A percentile compares a stretch with the other conserved stretches of the same genome.
Conservation (phyloP, 257 asterid species). For the Ajuga chamaepitys region DNA sequence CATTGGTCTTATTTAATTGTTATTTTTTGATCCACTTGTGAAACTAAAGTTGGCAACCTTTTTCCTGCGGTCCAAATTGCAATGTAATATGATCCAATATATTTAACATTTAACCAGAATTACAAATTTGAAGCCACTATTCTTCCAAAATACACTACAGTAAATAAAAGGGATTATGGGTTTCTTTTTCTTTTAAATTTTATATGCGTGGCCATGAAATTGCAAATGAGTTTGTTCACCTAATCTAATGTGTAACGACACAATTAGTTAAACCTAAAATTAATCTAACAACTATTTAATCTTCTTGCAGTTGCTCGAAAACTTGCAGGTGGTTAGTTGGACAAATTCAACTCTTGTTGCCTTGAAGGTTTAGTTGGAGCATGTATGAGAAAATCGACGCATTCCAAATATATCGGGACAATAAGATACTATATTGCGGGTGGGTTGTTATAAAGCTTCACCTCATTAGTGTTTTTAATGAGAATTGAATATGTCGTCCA, state of each 20-base stretch:
- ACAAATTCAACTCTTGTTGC: slow-evolving; percentile 9
- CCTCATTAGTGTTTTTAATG: neutral
- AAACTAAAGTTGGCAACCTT: too few species aligned
- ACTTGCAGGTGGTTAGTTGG: slow-evolving; percentile 38
- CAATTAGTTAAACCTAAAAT: slow-evolving; percentile 24
- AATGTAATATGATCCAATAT: too few species aligned
- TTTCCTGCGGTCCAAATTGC: too few species aligned
- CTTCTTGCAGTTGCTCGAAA: slow-evolving; percentile 22
- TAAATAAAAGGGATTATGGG: neutral
- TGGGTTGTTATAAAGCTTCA: neutral
- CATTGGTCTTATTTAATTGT: too few species aligned
- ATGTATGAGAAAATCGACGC: neutral
- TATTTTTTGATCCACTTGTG: too few species aligned
- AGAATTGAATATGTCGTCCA: neutral
- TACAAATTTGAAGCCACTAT: too few species aligned
- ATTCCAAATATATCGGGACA: neutral
- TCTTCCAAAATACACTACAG: too few species aligned
- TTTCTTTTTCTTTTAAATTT: neutral
- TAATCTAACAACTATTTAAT: slow-evolving; percentile 9
- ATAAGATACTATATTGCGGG: neutral
- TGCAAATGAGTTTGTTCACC: slow-evolving; percentile 52
- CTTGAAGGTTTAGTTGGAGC: neutral
- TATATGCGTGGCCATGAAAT: neutral
- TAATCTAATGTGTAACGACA: slow-evolving; percentile 20
- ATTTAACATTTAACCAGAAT: too few species aligned